Evolutionary conservation across 305 asterid species (phyloP).

Genomic region (Solanum hybrid): DNA sequence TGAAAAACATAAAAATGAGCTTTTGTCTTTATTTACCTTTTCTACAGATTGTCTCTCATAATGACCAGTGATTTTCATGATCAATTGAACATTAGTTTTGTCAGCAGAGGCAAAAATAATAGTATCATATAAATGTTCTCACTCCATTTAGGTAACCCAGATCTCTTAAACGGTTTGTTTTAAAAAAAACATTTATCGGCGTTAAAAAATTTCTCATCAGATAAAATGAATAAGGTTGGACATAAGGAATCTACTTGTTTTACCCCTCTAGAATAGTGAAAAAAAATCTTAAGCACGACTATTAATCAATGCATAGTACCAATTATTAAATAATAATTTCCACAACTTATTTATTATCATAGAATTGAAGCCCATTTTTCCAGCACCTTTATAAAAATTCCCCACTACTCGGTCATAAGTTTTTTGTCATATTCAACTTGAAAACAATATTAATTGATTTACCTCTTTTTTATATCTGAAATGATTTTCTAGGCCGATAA

Average conservation of each 20-base stretch:
- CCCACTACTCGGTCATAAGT: not conserved
- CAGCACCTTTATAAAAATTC: not conserved
- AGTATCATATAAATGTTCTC: not conserved
- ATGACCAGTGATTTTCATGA: not conserved
- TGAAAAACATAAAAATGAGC: not conserved
- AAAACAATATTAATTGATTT: too few species aligned
- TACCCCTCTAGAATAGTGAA: not conserved
- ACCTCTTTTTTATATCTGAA: not conserved
- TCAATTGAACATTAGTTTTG: not conserved
- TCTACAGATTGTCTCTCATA: not conserved
- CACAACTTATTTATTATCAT: too few species aligned
- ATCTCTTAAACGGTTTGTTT: not conserved
- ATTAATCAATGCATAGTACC: not conserved
- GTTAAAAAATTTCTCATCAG: too few species aligned
- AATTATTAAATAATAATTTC: too few species aligned
- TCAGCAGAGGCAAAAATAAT: not conserved
- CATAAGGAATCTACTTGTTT: not conserved
- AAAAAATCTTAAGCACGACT: not conserved
- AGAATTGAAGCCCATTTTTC: not conserved
- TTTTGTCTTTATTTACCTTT: not conserved
- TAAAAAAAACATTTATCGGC: not conserved
- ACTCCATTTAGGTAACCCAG: not conserved
- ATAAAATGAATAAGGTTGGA: too few species aligned
- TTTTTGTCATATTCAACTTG: not conserved
- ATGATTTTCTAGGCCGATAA: not conserved